Base-by-base conservation (phyloP, 371 early-diverging fungal genomes). In the Thermomucor indicae-seudaticae region DNA sequence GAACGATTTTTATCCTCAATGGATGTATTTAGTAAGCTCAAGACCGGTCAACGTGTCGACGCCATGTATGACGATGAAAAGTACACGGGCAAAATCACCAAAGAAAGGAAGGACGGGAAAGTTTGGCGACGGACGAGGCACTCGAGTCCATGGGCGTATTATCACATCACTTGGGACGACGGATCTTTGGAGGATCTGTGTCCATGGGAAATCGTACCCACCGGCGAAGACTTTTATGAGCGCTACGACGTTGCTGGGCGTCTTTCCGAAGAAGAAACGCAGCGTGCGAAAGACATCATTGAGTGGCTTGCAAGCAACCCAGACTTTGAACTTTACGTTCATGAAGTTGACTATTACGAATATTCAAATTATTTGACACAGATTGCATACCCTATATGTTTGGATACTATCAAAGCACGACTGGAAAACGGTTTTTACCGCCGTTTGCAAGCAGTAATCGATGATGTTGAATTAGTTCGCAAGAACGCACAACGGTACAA, bases 341-440 rank as follows among this genome's bases (percentile, higher is more conserved):
- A 73, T 1, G 75, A 80, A 47, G 90, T 90, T 14, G 82, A 87
- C 46, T 84, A 78, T 53, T 75, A 64, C 43, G 71, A 65, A 7
- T 85, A 86, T 42, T 79, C 84, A 0, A 72, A 80, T 32, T 90
- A 90, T 61, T 64, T 84, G 34, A 59, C 75, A 10, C 52, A 72
- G 27, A 65, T 90, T 23, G 84, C 90, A 0, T 88, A 90, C 35
- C 90, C 90, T 0, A 80, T 87, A 19, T 86, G 86, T 41, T 52
- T 90, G 20, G 72, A 80, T 29, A 72, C 79, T 25, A 69, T 89
- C 12, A 40, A 51, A 5, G 75, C 79, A 27, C 75, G 90, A 23
- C 44, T 88, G 6, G 46, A 64, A 0, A 80, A 69, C 50, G 61
- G 67, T 5, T 88, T 78, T 52, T 88, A 89, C 52, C 70, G 90